A percentile compares a stretch with the other conserved stretches of the same genome.
Conservation (phyloP, 495 filamentous ascomycete species). For the Amphirosellinia nigrospora region DNA sequence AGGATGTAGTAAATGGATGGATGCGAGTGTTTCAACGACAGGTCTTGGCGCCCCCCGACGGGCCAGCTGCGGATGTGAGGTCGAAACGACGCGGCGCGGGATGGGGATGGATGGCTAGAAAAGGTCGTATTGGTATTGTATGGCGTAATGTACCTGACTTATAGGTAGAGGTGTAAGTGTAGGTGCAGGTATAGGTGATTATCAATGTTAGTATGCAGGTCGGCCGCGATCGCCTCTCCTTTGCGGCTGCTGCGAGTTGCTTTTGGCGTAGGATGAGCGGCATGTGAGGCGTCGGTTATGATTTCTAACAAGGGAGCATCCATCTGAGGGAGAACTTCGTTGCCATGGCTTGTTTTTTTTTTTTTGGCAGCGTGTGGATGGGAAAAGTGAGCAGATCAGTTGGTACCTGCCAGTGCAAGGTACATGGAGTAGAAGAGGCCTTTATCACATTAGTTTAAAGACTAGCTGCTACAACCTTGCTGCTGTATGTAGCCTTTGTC, state of each 20-base stretch:
- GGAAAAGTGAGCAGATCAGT: not conserved
- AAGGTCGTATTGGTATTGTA: slow-evolving; percentile 17
- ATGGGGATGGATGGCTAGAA: not conserved
- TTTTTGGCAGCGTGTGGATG: not conserved
- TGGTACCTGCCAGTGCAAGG: not conserved
- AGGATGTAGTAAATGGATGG: slow-evolving; percentile 16
- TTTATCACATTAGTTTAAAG: too few relatives aligned
- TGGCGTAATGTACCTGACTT: not conserved
- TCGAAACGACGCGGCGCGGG: slow-evolving; percentile 23
- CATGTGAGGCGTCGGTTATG: slow-evolving; percentile 1
- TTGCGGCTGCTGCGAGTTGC: slow-evolving; percentile 14
- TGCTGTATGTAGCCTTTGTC: not conserved
- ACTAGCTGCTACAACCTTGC: not conserved
- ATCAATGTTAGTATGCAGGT: slow-evolving; percentile 4
- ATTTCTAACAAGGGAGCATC: slow-evolving; percentile 6
- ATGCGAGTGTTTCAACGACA: slow-evolving; percentile 29
- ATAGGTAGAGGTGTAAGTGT: too few relatives aligned
- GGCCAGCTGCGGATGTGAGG: slow-evolving; percentile 16
- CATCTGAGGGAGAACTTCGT: not conserved
- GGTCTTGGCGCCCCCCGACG: slow-evolving; percentile 28
- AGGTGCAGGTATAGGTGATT: too few relatives aligned
- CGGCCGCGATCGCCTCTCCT: slow-evolving; percentile 12
- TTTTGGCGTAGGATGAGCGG: slow-evolving; percentile 7
- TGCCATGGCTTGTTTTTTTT: not conserved
- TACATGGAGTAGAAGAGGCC: not conserved